Base-by-base conservation (phyloP, 2,329 filamentous ascomycete genomes). In the Botryotinia narcissicola region DNA sequence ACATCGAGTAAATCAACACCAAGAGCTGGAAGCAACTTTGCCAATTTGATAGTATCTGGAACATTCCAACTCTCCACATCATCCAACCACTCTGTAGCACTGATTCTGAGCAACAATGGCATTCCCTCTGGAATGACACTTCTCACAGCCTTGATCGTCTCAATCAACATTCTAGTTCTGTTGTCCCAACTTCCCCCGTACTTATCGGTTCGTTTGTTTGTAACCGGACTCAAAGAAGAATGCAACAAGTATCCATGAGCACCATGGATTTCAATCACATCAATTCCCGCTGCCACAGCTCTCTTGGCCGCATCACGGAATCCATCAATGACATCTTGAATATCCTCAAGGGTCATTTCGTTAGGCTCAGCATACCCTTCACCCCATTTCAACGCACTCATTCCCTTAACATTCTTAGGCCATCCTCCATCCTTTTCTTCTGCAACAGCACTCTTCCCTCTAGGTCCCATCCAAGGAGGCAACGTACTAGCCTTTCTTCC, bases 1-100 rank as follows among this genome's bases (percentile, higher is more conserved):
- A 97, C 89, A 81, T 98, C 95, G 44, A 97, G 86, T 25, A 97
- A 84, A 81, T 98, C 95, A 61, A 97, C 87, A 44, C 95, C 95
- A 20, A 87, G 85, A 0, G 87, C 88, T 0, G 93, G 92, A 1
- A 98, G 87, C 16, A 91, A 84, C 80, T 88, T 87, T 22, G 93
- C 92, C 4, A 96, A 87, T 71, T 83, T 84, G 75, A 92, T 88
- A 74, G 82, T 78, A 20, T 75, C 74, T 25, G 76, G 75, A 25
- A 79, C 73, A 62, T 79, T 77, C 78, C 78, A 80, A 60, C 70
- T 72, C 42, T 70, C 72, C 22, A 74, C 69, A 71, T 79, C 74
- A 76, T 90, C 87, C 82, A 90, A 86, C 88, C 89, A 91, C 77
- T 91, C 89, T 9, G 88, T 90, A 7, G 85, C 86, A n/a, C 87